phyloP scores from a whole-genome alignment of 768 basidiomycete species.

The Cystobasidium tubakii region DNA sequence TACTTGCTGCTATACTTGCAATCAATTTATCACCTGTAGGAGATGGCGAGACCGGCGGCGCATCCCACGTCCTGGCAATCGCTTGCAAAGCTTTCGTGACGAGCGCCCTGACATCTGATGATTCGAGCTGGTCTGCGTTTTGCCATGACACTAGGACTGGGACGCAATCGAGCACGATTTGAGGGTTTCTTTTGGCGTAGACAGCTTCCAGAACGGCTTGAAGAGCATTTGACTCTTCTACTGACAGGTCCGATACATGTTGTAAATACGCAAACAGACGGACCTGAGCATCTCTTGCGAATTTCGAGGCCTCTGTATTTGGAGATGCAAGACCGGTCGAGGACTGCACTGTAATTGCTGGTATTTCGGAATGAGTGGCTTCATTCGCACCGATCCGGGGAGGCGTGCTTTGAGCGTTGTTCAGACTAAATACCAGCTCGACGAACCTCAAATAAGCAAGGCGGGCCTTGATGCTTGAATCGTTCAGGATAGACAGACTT shows the following conservation, averaged over 20 bases:
- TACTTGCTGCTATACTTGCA: not conserved
- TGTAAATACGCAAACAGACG: not conserved
- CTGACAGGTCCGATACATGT: not conserved
- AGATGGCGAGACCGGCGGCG: not conserved
- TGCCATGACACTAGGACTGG: slow-evolving; percentile 17
- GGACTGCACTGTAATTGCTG: not conserved
- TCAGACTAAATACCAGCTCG: not conserved
- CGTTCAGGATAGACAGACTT: slow-evolving; percentile 4
- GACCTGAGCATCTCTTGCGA: not conserved
- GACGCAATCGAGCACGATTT: not conserved
- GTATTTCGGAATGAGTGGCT: not conserved
- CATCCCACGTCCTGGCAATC: slow-evolving; percentile 1
- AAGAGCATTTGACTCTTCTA: not conserved
- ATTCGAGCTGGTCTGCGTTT: not conserved
- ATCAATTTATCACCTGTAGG: not conserved
- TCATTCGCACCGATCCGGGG: not conserved
- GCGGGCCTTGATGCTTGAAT: not conserved
- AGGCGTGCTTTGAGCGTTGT: not conserved
- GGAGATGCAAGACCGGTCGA: not conserved
- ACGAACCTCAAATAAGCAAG: not conserved
- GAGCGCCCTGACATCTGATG: not conserved
- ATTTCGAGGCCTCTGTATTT: not conserved
- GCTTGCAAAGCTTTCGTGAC: not conserved
- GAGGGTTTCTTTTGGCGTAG: not conserved
- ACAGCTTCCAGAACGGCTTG: not conserved